Evolutionary conservation across 2,329 filamentous ascomycete species (phyloP).

Genomic region (Claviceps citrina): DNA sequence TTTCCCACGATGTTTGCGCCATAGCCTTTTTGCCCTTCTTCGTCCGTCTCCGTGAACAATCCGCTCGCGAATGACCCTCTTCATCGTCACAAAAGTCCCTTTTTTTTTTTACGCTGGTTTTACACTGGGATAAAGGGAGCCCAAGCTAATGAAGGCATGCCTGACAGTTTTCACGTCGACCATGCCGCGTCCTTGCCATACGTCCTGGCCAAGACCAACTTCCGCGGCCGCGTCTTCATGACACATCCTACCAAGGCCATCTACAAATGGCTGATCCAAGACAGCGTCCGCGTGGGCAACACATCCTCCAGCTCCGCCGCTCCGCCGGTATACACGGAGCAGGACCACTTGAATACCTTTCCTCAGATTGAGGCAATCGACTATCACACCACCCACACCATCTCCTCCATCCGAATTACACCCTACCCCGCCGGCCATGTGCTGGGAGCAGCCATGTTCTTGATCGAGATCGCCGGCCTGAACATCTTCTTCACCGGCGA

Average conservation of each 20-base stretch:
- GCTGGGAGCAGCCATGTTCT: conserved; percentile 94
- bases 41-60: not conserved
- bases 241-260: conserved; percentile 98
- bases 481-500: conserved; percentile 97
- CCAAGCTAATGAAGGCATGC: conserved; percentile 6
- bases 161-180: conserved; percentile 76
- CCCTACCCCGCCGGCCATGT: conserved; percentile 96
- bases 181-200: conserved; percentile 98
- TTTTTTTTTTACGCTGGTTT: no score
- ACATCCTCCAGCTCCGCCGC: conserved; percentile 47
- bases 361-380: conserved; percentile 93
- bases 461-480: conserved; percentile 90
- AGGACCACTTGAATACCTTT: conserved; percentile 87
- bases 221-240: conserved; percentile 94
- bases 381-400: conserved; percentile 94
- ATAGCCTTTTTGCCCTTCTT: conserved; percentile 5
- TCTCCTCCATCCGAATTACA: conserved; percentile 90
- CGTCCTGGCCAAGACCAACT: conserved; percentile 94
- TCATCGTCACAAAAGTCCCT: not conserved
- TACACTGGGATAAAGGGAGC: not conserved
- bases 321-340: conserved; percentile 81
- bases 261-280: conserved; percentile 98
- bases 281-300: conserved; percentile 80
- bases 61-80: not conserved
- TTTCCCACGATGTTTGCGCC: conserved; percentile 10